Base-by-base conservation (phyloP, 352 stramenopile species). In the Detonula confervacea region DNA sequence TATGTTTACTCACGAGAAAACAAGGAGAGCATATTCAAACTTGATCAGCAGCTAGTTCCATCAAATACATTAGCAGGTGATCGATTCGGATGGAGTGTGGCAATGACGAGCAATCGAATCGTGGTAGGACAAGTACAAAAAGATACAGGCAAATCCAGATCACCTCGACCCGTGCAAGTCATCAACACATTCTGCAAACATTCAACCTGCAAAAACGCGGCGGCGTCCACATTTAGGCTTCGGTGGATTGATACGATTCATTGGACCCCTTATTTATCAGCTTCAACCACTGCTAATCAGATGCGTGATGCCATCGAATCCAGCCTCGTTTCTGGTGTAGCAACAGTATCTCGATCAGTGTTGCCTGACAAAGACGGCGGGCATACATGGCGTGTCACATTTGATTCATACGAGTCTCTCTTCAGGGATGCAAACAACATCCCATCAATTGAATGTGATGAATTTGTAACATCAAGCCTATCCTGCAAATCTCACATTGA, bases 51-150 rank as follows among this genome's bases (percentile, higher is more conserved):
- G 27, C 78, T 94, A 7, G 47, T 76, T 1, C 72, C 89, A 47
- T 87, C 80, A 14, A 93, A 94, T 51, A 52, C 90, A 47, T 59
- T 88, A 30, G 20, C 77, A 0, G 73, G 77, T 60, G 90, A 93
- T 77, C 60, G 77, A 39, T 90, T 94, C 54, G 90, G 90, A 24
- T 82, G 74, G 59, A 83, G 72, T 57, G 88, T 94, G 29, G 77
- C 68, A 22, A 90, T 93, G 64, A 68, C 76, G 42, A 70, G 30
- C 16, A 86, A 84, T 42, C 81, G 52, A 55, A 78, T 93, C 22
- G 42, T 92, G 20, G 88, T 90, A 0, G 84, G 83, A 12, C 84
- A 89, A 64, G 44, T 93, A 27, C 71, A 90, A 47, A 52, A 81
- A 18, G 77, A 63, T 33, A 62, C 54, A 12, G 57, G 44, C 0